phyloP scores from a whole-genome alignment of 1,284 basidiomycete species.

The Xerocomus amazonicus region DNA sequence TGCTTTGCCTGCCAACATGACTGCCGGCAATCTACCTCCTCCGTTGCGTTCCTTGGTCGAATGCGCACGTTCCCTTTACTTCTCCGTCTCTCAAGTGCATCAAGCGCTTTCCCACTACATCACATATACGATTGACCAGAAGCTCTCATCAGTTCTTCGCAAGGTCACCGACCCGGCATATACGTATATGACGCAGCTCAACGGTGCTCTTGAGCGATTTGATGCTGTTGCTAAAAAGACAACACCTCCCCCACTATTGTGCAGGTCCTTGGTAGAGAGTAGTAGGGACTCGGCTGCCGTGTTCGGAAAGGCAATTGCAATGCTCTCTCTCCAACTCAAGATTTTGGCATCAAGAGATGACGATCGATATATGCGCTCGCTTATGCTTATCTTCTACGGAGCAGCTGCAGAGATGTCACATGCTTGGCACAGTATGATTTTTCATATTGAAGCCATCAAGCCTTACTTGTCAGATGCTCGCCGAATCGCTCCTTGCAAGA shows the following conservation, averaged over 20 bases:
- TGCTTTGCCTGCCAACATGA: conserved; percentile 59
- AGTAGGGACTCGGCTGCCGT: conserved; percentile 84
- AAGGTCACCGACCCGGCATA: conserved; percentile 87
- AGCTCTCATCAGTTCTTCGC: conserved; percentile 76
- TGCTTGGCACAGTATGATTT: conserved; percentile 81
- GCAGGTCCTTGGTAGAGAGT: conserved; percentile 77
- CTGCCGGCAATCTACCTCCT: conserved; percentile 70
- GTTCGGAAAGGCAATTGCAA: conserved; percentile 84
- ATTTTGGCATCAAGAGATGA: conserved; percentile 76
- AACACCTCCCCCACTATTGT: conserved; percentile 68
- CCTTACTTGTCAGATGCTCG: conserved; percentile 54
- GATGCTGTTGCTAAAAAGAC: conserved; percentile 77
- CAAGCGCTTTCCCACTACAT: conserved; percentile 89
- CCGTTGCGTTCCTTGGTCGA: conserved; percentile 79
- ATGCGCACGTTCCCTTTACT: conserved; percentile 87
- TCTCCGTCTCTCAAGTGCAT: conserved; percentile 90
- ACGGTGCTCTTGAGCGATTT: conserved; percentile 89
- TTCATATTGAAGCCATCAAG: conserved; percentile 69
- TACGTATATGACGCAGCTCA: conserved; percentile 79
- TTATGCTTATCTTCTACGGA: conserved; percentile 87
- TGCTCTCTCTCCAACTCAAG: conserved; percentile 80
- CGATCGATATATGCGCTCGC: conserved; percentile 82
- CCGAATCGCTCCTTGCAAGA: conserved; percentile 31
- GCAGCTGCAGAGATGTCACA: conserved; percentile 85
- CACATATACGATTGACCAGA: conserved; percentile 81